Percentiles rank a stretch among this genome's conserved stretches.
Conservation (phyloP, 1,284 basidiomycete species). For the Ceratobasidium sp. region DNA sequence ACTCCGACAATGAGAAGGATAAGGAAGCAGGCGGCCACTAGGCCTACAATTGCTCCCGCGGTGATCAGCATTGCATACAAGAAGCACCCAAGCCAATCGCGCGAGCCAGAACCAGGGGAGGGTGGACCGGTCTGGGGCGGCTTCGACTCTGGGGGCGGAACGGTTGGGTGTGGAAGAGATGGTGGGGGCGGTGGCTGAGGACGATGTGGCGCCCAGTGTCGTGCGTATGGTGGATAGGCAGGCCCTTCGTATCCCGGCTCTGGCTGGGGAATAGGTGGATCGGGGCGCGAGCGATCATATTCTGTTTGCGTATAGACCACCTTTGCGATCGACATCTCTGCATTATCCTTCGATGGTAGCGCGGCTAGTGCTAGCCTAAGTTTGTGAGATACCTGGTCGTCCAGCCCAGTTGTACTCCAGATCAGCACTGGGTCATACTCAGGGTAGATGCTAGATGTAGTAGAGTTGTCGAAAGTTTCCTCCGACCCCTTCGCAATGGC, state of each 20-base stretch:
- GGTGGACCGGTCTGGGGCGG: not conserved
- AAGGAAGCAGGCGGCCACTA: too few relatives aligned
- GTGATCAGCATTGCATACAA: not conserved
- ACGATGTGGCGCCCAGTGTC: not conserved
- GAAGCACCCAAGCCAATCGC: too few relatives aligned
- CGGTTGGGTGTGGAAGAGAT: not conserved
- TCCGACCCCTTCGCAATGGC: not conserved
- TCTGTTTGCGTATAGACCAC: not conserved
- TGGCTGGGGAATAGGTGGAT: not conserved
- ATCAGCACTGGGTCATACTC: slow-evolving; percentile 1
- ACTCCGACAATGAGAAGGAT: too few relatives aligned
- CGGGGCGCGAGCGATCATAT: not conserved
- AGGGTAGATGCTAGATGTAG: not conserved
- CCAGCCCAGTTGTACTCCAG: slow-evolving; percentile 22
- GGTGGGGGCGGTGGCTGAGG: not conserved
- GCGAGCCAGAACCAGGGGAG: not conserved
- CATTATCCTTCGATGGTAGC: not conserved
- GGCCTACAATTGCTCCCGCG: not conserved
- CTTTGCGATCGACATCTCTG: slow-evolving; percentile 20
- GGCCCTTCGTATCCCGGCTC: not conserved
- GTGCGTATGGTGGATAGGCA: not conserved
- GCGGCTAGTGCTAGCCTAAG: not conserved
- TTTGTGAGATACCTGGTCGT: not conserved
- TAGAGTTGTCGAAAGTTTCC: not conserved
- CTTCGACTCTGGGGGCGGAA: not conserved